Evolutionary conservation across 1,139 yeast genomes (phyloP).

Genomic region (Protomyces gravidus): DNA sequence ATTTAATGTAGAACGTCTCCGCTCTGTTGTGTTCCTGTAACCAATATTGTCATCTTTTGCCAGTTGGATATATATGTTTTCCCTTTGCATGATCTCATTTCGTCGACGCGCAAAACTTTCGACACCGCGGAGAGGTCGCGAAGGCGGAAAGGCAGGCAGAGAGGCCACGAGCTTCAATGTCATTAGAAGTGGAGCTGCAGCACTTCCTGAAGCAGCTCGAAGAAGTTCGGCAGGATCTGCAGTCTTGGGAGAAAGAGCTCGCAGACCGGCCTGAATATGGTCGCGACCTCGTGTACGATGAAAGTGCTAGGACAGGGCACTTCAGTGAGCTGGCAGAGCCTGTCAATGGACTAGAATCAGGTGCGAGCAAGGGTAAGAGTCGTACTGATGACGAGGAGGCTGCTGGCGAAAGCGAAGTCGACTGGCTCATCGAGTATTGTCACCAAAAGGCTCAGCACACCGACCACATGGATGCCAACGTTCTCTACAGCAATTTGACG

Average conservation of each 20-base stretch:
- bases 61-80: too few species aligned
- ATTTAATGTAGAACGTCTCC: too few species aligned
- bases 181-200: not conserved
- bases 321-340: not conserved
- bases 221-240: not conserved
- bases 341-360: not conserved
- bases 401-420: not conserved
- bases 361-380: not conserved
- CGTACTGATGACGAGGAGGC: not conserved
- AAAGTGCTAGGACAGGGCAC: too few species aligned
- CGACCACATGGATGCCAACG: conserved; percentile 13
- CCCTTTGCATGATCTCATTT: too few species aligned
- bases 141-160: too few species aligned
- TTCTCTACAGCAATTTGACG: conserved; percentile 3
- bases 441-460: not conserved
- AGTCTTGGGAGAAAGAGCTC: not conserved
- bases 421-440: conserved; percentile 15
- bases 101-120: too few species aligned
- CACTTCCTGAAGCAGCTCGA: not conserved
- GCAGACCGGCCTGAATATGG: not conserved
- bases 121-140: too few species aligned
- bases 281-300: not conserved
- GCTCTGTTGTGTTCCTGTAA: too few species aligned
- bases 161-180: too few species aligned
- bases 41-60: too few species aligned